Evolutionary conservation across 495 filamentous ascomycete species (phyloP).

Genomic region (Penicillium lagena): DNA sequence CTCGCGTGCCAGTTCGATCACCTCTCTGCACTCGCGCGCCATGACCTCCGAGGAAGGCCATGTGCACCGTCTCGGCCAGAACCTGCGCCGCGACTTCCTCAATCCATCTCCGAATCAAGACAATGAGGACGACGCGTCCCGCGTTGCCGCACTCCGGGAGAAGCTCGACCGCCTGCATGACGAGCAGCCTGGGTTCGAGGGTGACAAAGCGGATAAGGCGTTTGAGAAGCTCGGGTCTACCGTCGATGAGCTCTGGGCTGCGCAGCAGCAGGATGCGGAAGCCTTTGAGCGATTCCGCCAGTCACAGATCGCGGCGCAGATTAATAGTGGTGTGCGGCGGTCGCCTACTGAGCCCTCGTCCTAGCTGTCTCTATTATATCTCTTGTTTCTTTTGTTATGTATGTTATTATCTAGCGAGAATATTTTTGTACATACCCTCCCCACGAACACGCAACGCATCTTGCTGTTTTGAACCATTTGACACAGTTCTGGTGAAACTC

Average conservation of each 20-base stretch:
- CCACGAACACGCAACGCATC: no score
- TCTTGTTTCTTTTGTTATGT: no score
- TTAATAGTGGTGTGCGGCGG: conserved; percentile 38
- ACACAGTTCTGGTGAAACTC: no score
- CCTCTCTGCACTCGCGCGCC: conserved; percentile 71
- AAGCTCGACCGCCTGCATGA: conserved; percentile 58
- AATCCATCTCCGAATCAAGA: conserved; percentile 33
- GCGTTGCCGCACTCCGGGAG: conserved; percentile 50
- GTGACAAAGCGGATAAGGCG: conserved; percentile 49
- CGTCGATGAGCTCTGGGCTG: conserved; percentile 43
- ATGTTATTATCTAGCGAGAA: no score
- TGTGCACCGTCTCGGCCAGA: conserved; percentile 76
- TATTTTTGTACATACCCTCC: no score
- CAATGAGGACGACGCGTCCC: conserved; percentile 43
- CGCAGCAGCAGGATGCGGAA: conserved; percentile 51
- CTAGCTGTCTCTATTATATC: no score
- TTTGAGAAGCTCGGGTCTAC: conserved; percentile 54
- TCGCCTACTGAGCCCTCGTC: no score
- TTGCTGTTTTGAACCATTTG: no score
- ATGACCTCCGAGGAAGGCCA: conserved; percentile 85
- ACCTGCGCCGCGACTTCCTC: conserved; percentile 66
- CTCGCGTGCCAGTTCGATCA: conserved; percentile 67
- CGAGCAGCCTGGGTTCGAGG: conserved; percentile 51
- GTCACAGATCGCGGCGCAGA: conserved; percentile 58
- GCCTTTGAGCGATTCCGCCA: conserved; percentile 61